A percentile compares a stretch with the other conserved stretches of the same genome.
These are phyloP conservation scores for Epichloe typhina DNA, from an alignment of 2,329 filamentous ascomycete species.

Conservation along the genomic window DNA sequence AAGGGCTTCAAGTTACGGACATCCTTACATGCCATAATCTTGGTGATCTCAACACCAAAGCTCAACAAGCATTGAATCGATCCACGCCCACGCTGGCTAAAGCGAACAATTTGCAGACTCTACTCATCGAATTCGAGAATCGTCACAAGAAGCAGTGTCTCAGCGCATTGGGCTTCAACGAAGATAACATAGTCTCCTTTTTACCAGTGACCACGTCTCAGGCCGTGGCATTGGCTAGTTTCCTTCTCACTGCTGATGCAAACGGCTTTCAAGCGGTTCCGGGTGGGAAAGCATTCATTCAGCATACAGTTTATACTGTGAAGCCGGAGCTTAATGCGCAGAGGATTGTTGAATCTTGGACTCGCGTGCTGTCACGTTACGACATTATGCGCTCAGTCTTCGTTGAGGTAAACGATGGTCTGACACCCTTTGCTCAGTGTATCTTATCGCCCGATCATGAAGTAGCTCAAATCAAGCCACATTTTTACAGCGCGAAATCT, in stretches of 20 bases:
- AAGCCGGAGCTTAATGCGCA: not conserved
- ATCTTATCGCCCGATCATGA: slow-evolving; percentile 11
- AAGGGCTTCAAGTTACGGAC: not conserved
- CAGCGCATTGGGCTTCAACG: not conserved
- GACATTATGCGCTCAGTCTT: not conserved
- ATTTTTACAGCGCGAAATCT: not conserved
- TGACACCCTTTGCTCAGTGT: slow-evolving; percentile 22
- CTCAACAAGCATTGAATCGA: not conserved
- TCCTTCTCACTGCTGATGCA: not conserved
- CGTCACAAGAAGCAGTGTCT: not conserved
- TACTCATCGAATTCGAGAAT: not conserved
- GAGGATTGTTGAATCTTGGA: not conserved
- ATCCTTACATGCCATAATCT: not conserved
- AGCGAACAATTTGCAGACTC: not conserved
- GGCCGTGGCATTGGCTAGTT: not conserved
- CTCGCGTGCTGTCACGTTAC: not conserved
- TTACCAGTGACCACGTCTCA: not conserved
- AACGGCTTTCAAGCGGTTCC: not conserved
- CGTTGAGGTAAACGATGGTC: slow-evolving; percentile 13
- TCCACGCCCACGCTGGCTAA: not conserved
- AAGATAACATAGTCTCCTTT: not conserved
- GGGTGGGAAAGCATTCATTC: not conserved
- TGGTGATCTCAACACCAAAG: slow-evolving; percentile 12
- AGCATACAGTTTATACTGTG: not conserved
- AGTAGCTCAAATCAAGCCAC: not conserved